Base-by-base conservation (phyloP, 257 asterid genomes). In the Ilex asprella region DNA sequence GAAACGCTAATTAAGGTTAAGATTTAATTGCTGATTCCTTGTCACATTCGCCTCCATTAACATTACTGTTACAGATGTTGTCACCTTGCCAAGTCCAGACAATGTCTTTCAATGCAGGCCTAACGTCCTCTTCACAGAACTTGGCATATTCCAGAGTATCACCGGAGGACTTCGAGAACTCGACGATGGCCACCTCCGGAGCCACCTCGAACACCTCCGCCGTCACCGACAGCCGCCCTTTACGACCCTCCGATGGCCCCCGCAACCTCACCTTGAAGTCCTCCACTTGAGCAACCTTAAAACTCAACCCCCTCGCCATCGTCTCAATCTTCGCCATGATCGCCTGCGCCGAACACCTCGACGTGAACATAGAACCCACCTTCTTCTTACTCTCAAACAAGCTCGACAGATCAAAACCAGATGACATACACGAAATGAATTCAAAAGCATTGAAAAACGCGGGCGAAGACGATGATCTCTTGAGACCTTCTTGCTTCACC, bases 121-220 rank as follows among this genome's bases (percentile, higher is more conserved):
- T 64, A 15, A 81, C 61, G 8, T 80, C 89, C 68, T 80, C 86
- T 65, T 82, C 94, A 16, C 86, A 71, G 55, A 85, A 78, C 75
- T 70, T 82, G 16, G 70, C 66, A 55, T 80, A 82, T 64, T 85
- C 89, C 75, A 85, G 69, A 5, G 87, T 82, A 51, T 85, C 94
- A 2, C 87, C 94, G 12, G 89, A 80, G 47, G 75, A 73, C 55
- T 85, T 82, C 0, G 84, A 82, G 21, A 85, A 74, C 82, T 82
- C 87, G 30, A 80, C 94, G 49, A 82, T 82, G 6, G 84, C 73
- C 2, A 85, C 84, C 71, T 85, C 94, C 60, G 87, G 89, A 31
- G 84, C 94, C 71, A 82, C 86, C 80, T 81, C 80, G 67, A 81
- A 81, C 63, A 78, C 84, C 74, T 73, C 74, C 12, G 78, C 78